Conservation (phyloP, 2,329 filamentous ascomycete species). For the Teratosphaeria zuluensis region DNA sequence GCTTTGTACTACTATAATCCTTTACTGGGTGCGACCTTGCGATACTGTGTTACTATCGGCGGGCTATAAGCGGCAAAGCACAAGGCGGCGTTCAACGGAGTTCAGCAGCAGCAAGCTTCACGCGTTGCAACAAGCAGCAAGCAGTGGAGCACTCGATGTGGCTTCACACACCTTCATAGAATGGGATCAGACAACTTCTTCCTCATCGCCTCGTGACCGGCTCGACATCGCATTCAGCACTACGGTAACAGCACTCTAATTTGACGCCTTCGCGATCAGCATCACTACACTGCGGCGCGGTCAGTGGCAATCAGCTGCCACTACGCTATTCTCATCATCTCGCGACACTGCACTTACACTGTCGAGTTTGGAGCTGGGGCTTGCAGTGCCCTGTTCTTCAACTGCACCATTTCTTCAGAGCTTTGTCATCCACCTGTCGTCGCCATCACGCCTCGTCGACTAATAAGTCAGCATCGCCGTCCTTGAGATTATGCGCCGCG, state of each 20-base stretch:
- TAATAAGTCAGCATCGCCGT: background rate
- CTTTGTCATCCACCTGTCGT: background rate
- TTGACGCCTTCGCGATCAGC: background rate
- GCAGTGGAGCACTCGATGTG: slow-evolving; percentile 1
- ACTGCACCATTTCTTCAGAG: background rate
- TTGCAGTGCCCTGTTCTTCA: background rate
- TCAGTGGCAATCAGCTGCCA: background rate
- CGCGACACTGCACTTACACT: background rate
- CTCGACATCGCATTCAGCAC: background rate
- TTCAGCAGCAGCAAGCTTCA: slow-evolving; percentile 3
- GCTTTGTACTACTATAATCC: slow-evolving; percentile 19
- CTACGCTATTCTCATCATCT: background rate
- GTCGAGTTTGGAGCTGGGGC: background rate
- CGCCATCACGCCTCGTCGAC: background rate
- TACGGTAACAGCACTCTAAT: background rate
- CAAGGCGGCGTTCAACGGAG: slow-evolving; percentile 1
- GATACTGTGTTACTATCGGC: slow-evolving; percentile 22
- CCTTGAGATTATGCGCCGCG: background rate
- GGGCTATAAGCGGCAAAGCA: background rate
- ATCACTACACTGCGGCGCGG: background rate
- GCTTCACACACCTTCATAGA: slow-evolving; percentile 6
- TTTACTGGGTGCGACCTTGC: slow-evolving; percentile 23
- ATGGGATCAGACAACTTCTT: slow-evolving; percentile 7
- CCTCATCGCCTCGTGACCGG: slow-evolving; percentile 3
- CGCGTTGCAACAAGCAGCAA: background rate